phyloP scores from a whole-genome alignment of 495 filamentous ascomycete species.

The Hyphodiscus hymeniophilus region DNA sequence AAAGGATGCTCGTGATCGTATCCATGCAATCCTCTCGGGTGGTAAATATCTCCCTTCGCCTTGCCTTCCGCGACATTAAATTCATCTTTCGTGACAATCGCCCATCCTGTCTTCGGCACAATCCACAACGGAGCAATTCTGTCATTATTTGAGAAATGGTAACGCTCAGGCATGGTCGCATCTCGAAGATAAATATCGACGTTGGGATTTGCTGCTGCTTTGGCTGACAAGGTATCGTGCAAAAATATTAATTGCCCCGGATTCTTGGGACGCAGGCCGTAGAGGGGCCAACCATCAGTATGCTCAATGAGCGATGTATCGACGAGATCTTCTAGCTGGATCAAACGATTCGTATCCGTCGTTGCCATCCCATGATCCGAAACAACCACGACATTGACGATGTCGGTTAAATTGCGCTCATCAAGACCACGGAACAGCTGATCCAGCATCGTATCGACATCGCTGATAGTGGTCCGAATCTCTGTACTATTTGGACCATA shows the following conservation, averaged over 20 bases:
- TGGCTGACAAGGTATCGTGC: constrained; percentile 39
- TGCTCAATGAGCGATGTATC: constrained; percentile 67
- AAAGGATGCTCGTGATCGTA: constrained; percentile 86
- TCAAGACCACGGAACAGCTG: constrained; percentile 68
- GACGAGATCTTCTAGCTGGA: constrained; percentile 89
- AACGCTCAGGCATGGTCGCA: constrained; percentile 75
- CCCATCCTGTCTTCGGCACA: constrained; percentile 83
- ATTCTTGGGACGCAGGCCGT: constrained; percentile 72
- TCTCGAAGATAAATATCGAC: constrained; percentile 81
- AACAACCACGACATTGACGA: constrained; percentile 96
- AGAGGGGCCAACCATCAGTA: constrained; percentile 90
- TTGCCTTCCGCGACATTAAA: constrained; percentile 60
- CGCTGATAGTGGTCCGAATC: constrained; percentile 61
- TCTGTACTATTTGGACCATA: constrained; percentile 94
- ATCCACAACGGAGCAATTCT: constrained; percentile 93
- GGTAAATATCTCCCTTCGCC: constrained; percentile 54
- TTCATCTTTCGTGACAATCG: constrained; percentile 70
- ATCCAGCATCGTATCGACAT: constrained; percentile 74
- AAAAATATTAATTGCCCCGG: constrained; percentile 48
- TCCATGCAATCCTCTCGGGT: constrained; percentile 74
- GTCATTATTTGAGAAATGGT: constrained; percentile 76
- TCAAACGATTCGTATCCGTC: constrained; percentile 68
- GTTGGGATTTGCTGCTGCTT: constrained; percentile 48
- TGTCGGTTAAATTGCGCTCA: constrained; percentile 70
- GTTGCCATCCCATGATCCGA: constrained; percentile 98